Evolutionary conservation across 208 protist genomes (phyloP), one percentile per base, ranked within the genome.

Genomic region (Trypanosoma scelopori): DNA sequence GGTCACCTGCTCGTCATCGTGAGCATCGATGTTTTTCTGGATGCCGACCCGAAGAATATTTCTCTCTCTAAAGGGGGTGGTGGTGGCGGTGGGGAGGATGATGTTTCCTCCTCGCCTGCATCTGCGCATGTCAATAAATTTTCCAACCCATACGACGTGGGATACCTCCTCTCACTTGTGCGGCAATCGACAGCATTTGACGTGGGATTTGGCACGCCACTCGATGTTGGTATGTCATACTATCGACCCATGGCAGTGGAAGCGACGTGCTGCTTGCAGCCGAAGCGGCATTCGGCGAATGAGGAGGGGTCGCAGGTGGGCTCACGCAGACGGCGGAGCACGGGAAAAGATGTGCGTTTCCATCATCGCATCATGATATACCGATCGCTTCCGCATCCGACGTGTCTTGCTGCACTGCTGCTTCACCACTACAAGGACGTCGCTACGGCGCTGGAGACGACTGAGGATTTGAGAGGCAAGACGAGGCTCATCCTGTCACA

Each of bases 331-430:
- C 4, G 23, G 32, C 0, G 32, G 18, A 18, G 32, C n/a, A 35
- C 25, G 12, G 49, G 32, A 53, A 6, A 32, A 53, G 13, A 35
- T n/a, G 7, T 13, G 32, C 27, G 27, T 52, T 16, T 52, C 15
- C 25, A 30, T 5, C 27, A 25, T 25, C 52, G 52, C 20, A 42
- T 57, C 25, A 57, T 43, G 32, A 30, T 30, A 23, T 57, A 57
- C 35, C 52, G 28, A 25, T 57, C 52, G 37, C 52, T 57, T 42
- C 52, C 52, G 22, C 52, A 57, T 30, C 27, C 52, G 20, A 42
- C 30, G 6, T 57, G 52, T 43, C 52, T 57, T 23, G 52, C 52
- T 20, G 52, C 22, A 25, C 28, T 57, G n/a, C n/a, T 57, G 5
- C 20, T 57, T n/a, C 32, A 22, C 35, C 28, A 57, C 35, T 42